Base-by-base conservation (phyloP, 1,139 yeast species). In the Diutina scorzettiae region DNA sequence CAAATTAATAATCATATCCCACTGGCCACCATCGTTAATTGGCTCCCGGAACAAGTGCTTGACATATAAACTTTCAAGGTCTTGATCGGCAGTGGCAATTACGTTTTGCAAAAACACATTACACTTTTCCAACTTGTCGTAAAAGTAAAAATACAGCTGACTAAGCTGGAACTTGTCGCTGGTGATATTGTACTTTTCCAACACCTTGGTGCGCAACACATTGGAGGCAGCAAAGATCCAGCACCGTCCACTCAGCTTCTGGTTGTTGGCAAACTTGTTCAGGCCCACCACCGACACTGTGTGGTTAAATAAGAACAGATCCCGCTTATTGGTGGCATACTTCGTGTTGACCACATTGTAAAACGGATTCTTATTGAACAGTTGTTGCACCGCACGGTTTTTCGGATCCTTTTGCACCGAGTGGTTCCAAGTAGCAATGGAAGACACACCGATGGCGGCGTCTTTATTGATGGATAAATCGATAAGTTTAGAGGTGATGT, bases 141-240 rank as follows among this genome's bases (percentile, higher is more conserved):
- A 79, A 60, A 81, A 81, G 62, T 78, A 81, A 47, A 81, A 56
- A 55, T 77, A 81, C 37, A 49, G 69, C 51, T 85, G 94, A 27
- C 91, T 80, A 40, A 85, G 58, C 61, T 82, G 87, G 57, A 84
- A 76, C 42, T 53, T 50, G 45, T 60, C 69, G 43, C 78, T 79
- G 51, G 78, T 74, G 53, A 85, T 60, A 53, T 80, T 76, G 58
- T 78, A 72, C 55, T 73, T 72, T 51, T 71, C 65, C 58, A 81
- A 78, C 40, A 81, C 74, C 43, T 69, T 71, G 41, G 81, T 58
- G 51, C 95, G 68, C 51, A 84, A 62, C 42, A 81, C 72, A 52
- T 84, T 85, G 44, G 84, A 76, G 1, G 91, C 73, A 7, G 95
- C 95, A 59, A 84, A 84, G 49, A 85, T 68, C 95, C 95, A 85